Evolutionary conservation across 2,329 filamentous ascomycete species (phyloP).

Genomic region (Penicillium decumbens): DNA sequence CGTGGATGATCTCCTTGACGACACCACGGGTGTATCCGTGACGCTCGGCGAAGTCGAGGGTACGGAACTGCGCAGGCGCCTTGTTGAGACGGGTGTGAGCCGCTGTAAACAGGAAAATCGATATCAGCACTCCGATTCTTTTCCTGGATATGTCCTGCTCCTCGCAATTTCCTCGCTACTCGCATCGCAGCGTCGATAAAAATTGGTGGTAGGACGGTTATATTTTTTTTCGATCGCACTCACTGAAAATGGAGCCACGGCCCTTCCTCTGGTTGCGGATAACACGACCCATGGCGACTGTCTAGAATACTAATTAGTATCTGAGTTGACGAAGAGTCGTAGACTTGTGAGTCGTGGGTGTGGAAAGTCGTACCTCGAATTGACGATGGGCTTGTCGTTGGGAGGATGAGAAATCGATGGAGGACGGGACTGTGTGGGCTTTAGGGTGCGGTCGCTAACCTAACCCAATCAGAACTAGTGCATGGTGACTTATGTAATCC

Average conservation of each 20-base stretch:
- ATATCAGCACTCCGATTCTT: conserved; percentile 32
- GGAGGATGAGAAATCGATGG: conserved; percentile 40
- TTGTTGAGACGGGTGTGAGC: conserved; percentile 90
- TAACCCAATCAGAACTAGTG: conserved; percentile 39
- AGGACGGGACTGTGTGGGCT: conserved; percentile 42
- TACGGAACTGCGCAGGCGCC: conserved; percentile 90
- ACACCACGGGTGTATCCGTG: conserved; percentile 97
- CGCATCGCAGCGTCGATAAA: conserved; percentile 11
- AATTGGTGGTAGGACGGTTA: conserved; percentile 16
- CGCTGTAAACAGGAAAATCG: conserved; percentile 47
- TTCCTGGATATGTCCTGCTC: conserved; percentile 6
- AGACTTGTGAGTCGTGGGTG: conserved; percentile 24
- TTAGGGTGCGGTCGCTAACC: conserved; percentile 46
- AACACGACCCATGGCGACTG: conserved; percentile 60
- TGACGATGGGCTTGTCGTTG: conserved; percentile 43
- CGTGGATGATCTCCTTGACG: conserved; percentile 99
- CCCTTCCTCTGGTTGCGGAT: conserved; percentile 75
- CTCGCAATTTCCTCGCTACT: conserved; percentile 14
- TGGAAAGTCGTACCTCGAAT: conserved; percentile 42
- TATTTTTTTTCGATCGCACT: conserved; percentile 44
- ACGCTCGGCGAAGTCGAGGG: conserved; percentile 91
- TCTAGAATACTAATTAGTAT: conserved; percentile 40
- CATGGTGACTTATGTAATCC: conserved; percentile 1
- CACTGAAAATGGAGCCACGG: conserved; percentile 73
- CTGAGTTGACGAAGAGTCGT: conserved; percentile 21